A percentile compares a stretch with the other conserved stretches of the same genome.
These are phyloP conservation scores for Talaromyces sp. DNA, from an alignment of 2,329 filamentous ascomycete species.

Conservation along the genomic window DNA sequence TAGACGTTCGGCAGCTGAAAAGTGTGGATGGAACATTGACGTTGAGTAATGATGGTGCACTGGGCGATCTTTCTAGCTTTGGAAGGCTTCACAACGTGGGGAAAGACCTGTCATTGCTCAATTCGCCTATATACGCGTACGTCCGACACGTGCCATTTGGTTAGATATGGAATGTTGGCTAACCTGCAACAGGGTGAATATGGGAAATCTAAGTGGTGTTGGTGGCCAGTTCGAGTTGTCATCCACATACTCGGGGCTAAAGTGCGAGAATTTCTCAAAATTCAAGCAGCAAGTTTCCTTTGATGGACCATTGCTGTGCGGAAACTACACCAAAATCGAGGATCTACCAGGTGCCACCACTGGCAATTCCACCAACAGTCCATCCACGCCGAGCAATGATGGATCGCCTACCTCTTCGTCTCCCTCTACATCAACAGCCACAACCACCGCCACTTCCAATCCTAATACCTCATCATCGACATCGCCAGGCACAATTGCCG, in stretches of 20 bases:
- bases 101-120: background rate
- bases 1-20: background rate
- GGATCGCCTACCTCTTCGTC: background rate
- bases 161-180: background rate
- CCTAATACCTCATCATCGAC: background rate
- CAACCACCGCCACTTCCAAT: background rate
- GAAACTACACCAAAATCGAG: background rate
- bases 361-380: background rate
- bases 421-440: background rate
- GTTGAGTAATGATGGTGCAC: background rate
- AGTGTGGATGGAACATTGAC: background rate
- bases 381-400: background rate
- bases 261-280: background rate
- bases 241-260: background rate
- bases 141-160: background rate
- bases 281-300: background rate
- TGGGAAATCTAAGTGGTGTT: background rate
- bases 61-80: background rate
- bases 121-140: background rate
- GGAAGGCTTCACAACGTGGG: background rate
- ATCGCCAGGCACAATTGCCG: background rate
- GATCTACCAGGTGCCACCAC: background rate
- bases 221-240: background rate
- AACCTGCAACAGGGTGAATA: background rate
- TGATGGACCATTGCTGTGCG: background rate